Evolutionary conservation across 2,329 filamentous ascomycete species (phyloP).

Genomic region (Penicillium crustosum): DNA sequence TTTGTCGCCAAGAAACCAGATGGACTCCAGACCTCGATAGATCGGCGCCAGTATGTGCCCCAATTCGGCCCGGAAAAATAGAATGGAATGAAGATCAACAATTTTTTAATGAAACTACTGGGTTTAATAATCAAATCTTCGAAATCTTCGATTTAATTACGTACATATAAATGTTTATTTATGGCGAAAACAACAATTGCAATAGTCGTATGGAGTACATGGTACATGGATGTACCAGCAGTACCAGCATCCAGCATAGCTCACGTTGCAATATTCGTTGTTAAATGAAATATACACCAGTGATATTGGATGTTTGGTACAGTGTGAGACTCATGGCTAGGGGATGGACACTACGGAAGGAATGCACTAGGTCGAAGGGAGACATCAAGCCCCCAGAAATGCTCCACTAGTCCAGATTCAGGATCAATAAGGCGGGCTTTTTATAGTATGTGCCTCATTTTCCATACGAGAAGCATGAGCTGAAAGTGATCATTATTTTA

Average conservation of each 20-base stretch:
- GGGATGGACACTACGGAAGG: neutral
- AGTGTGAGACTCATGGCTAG: neutral
- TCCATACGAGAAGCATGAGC: neutral
- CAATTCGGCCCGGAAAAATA: neutral
- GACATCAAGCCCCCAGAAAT: neutral
- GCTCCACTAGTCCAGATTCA: neutral
- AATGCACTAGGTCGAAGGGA: neutral
- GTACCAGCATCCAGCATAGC: neutral
- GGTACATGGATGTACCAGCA: neutral
- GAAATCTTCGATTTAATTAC: neutral
- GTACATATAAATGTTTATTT: neutral
- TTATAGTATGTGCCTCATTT: neutral
- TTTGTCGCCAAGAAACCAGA: neutral
- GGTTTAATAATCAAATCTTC: neutral
- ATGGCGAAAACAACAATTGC: neutral
- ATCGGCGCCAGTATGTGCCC: neutral
- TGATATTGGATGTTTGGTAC: neutral
- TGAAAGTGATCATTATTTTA: neutral
- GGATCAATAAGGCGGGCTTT: neutral
- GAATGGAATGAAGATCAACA: neutral
- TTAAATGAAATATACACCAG: neutral
- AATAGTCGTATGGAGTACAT: neutral
- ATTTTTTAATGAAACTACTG: neutral
- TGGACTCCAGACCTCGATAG: neutral
- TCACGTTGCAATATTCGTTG: neutral